These are phyloP conservation scores for Aegilops sharonensis DNA, from an alignment of 176 grass and related monocot species.

Conservation along the genomic window DNA sequence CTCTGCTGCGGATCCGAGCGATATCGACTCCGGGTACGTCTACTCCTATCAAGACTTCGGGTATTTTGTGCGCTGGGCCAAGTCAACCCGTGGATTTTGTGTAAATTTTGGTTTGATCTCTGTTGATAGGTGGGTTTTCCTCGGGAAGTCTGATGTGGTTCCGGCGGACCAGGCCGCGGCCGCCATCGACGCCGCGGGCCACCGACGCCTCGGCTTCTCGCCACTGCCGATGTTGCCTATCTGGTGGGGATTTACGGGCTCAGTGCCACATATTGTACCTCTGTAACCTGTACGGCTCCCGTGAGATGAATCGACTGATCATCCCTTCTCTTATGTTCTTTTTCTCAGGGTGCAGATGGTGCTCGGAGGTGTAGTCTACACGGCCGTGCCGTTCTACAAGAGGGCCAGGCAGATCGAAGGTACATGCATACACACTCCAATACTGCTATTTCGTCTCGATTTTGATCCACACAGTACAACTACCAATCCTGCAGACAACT, in stretches of 20 bases:
- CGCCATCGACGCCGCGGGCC: neutral
- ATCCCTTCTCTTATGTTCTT: neutral
- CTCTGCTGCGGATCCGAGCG: constrained; percentile 16
- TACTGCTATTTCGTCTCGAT: neutral
- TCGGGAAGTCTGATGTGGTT: constrained; percentile 39
- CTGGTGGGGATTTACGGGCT: constrained; percentile 18
- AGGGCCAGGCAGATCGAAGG: constrained; percentile 48
- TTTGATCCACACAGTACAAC: neutral
- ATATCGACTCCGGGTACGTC: constrained; percentile 40
- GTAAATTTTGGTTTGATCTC: constrained; percentile 21
- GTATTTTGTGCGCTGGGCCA: neutral
- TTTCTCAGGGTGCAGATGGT: constrained; percentile 46
- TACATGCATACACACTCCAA: neutral
- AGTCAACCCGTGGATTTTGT: neutral
- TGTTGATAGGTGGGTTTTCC: constrained; percentile 43
- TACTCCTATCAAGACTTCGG: no score
- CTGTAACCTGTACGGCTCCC: neutral
- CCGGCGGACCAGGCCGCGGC: constrained; percentile 30
- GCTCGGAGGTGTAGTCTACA: constrained; percentile 44
- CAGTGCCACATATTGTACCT: neutral
- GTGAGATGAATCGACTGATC: neutral
- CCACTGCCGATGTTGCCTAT: constrained; percentile 49
- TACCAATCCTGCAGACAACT: neutral
- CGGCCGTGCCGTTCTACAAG: constrained; percentile 56
- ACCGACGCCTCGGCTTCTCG: constrained; percentile 23